Evolutionary conservation across 1,284 basidiomycete species (phyloP), one percentile per base, ranked within the genome.

Genomic region (Sphagnurus paluster): DNA sequence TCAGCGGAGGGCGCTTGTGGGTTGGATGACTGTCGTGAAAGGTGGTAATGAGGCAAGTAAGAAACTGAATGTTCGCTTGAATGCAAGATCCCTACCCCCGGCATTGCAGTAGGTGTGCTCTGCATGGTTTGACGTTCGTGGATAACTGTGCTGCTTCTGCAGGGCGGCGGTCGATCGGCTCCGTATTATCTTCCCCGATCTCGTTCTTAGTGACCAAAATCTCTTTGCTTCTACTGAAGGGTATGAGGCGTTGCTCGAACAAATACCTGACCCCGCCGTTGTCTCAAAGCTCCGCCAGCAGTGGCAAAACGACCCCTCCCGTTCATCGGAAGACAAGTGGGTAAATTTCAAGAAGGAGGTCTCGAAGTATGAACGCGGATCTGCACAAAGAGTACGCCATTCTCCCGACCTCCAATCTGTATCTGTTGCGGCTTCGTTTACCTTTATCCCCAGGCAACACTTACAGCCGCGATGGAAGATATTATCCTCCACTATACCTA

Each of bases 401-500:
- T 42, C 52, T 8, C 21, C 14, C n/a, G n/a, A n/a, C n/a, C 10
- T 16, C 17, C 14, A 33, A 25, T 26, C 35, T 21, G 21, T 17
- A 29, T 14, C 44, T 17, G 25, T 25, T 44, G 24, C 24, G 28
- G 33, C 51, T 56, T 46, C 48, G 34, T 35, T 19, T 32, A 45
- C 20, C 41, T 21, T 38, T 35, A n/a, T 26, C 32, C 11, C 35
- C 44, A 80, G 73, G 46, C 50, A 7, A 56, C 61, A 43, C 57
- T 80, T 26, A 59, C 54, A 29, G 63, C 68, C 1, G 80, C 82
- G 1, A 67, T 90, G 63, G 87, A 97, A 61, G 96, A 98, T 56
- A 82, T 98, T 47, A 76, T 97, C 47, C 73, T 99, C 10, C 90
- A 95, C 62, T 98, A 98, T 67, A 96, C 92, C 0, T 99, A 99